Evolutionary conservation across 2,329 filamentous ascomycete genomes (phyloP), one percentile per base, ranked within the genome.

Genomic region (Fusarium dimerum): DNA sequence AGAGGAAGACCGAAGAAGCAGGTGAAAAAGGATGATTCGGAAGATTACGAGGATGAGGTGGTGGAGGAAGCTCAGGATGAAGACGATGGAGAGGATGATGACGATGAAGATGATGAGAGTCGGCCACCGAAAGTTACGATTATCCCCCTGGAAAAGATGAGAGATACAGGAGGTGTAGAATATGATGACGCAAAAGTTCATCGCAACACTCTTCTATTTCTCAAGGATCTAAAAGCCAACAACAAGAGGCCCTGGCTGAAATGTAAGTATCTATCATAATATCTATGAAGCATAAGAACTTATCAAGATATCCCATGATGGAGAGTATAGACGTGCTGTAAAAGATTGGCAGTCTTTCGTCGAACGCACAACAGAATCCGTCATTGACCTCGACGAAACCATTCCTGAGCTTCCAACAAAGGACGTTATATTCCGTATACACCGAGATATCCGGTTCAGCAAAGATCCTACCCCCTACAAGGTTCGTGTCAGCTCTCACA

Each of bases 391-490:
- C 39, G 92, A 97, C 68, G 84, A 88, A 50, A 95, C 91, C 1
- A 84, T 96, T 40, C 92, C 92, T 1, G 91, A 96, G 63, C 76
- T 96, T 18, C 92, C 92, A 2, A 77, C 87, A 48, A 94, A 95
- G 70, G 92, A 96, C 67, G 77, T 96, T 61, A 85, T 91, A 44
- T 96, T 93, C 69, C 86, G 92, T 55, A 94, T 96, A 53, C 91
- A 96, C 71, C 81, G 92, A 62, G 92, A 96, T 64, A 81, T 94
- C 41, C 84, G 92, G 50, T 96, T 96, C 73, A 89, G 82, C 65
- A 88, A 90, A 61, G 87, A 96, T 65, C 88, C 83, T 17, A 94
- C 90, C 3, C 92, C 92, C 0, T 96, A 96, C 77, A 96, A 95
- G 80, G 89, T 89, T 26, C 7, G 20, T 26, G 20, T 26, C 20